These are phyloP conservation scores for Fragaria iinumae DNA, from an alignment of 306 rosid genomes.

Conservation along the genomic window DNA sequence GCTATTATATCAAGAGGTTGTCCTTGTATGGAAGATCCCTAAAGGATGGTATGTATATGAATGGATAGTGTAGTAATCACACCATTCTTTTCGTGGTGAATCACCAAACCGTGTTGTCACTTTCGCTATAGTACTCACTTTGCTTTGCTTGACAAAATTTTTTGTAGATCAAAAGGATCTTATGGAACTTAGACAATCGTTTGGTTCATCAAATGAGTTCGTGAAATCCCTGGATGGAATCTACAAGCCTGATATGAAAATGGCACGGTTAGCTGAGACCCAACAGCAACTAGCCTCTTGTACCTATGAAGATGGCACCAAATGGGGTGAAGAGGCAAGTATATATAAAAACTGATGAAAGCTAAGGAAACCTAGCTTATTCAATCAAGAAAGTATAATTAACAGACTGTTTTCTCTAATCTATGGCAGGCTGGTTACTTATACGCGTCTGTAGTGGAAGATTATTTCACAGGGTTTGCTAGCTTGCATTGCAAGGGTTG, in stretches of 20 bases:
- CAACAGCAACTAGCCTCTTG: constrained; percentile 50
- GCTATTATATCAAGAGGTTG: constrained; percentile 54
- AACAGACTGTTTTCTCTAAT: background rate
- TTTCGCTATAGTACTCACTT: background rate
- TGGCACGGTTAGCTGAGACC: constrained; percentile 29
- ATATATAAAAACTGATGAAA: background rate
- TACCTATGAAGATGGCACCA: constrained; percentile 45
- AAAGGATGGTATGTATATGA: constrained; percentile 31
- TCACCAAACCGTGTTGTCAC: background rate
- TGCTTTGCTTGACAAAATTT: background rate
- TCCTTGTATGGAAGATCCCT: constrained; percentile 35
- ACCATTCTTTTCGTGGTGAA: too few species aligned
- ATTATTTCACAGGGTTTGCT: constrained; percentile 52
- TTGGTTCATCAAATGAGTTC: constrained; percentile 61
- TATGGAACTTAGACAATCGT: constrained; percentile 32
- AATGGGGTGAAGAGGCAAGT: constrained; percentile 68
- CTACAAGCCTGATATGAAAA: constrained; percentile 20
- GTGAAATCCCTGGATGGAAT: constrained; percentile 38
- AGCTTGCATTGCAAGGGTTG: constrained; percentile 60
- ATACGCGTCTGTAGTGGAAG: constrained; percentile 57
- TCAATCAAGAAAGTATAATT: background rate
- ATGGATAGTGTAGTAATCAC: background rate
- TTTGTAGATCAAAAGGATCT: constrained; percentile 33
- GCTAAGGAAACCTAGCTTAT: background rate
- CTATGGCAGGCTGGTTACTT: constrained; percentile 62